Base-by-base conservation (phyloP, 257 asterid species). In the Nicotiana sylvestris region DNA sequence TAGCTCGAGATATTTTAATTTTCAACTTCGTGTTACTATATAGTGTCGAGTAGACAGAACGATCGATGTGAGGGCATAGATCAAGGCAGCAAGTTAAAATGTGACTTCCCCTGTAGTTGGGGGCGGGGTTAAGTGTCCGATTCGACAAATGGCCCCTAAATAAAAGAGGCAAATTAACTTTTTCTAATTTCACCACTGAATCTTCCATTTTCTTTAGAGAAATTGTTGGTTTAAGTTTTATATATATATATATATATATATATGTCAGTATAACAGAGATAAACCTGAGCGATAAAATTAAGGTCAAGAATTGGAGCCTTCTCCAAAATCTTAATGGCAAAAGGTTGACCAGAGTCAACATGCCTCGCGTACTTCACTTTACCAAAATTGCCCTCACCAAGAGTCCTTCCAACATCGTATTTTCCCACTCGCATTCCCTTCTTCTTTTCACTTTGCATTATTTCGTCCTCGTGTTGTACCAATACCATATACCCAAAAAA, bases 311-410 rank as follows among this genome's bases (percentile, higher is more conserved):
- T 89, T 69, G 90, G 86, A 83, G 87, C 89, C 92, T 93, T 95
- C 89, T 93, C 97, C 66, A 95, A 77, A 21, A 95, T 90, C 85
- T 95, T 95, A 83, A 95, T 85, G 56, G 98, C 98, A 77, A 90
- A 93, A 11, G 95, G 65, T 8, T 39, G 87, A 15, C 91, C 97
- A 0, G 98, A 82, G 13, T 89, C 91, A 1, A 91, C 32, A 84
- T 95, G 85, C n/a, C 77, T 87, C 35, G 97, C 98, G 85, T 83
- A 90, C 85, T 92, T 95, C 27, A 95, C 98, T 86, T 95, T 95
- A 0, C 97, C 98, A 80, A 95, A 95, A 83, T 93, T 93, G 32
- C 98, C 98, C 87, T 93, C 98, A 8, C 98, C 98, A 43, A 95
- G 83, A 2, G 92, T 95, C 85, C 90, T 92, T 2, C 98, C 98